Base-by-base conservation (phyloP, 495 filamentous ascomycete species). In the Penicillium nucicola region DNA sequence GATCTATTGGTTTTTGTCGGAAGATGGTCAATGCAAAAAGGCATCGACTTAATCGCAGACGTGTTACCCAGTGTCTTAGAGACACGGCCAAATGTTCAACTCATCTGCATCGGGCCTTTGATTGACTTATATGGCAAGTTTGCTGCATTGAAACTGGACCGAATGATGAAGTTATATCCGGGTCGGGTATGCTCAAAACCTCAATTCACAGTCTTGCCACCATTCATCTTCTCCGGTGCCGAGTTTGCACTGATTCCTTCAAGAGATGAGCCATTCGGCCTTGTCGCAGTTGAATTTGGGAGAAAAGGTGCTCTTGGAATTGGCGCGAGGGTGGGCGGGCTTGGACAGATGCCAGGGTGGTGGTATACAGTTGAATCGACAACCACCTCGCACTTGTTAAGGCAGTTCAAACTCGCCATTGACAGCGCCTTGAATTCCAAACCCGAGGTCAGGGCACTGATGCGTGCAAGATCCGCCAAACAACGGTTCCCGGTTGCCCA, bases 241-340 rank as follows among this genome's bases (percentile, higher is more conserved):
- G 87, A 91, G 42, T 90, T 91, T 52, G 86, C 87, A 13, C 71
- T 91, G 28, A 90, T 91, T 47, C 87, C 87, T 5, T 88, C 84
- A 14, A 81, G 87, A 49, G 87, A 91, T 53, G 87, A 91, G 62
- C 87, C 87, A 0, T 91, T 91, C 54, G 87, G 87, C 23, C 67
- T 91, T n/a, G 87, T 90, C 3, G 87, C 87, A 25, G 87, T 90
- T 37, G 87, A 90, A 59, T 90, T 90, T 55, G 87, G 87, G 20
- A 76, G 87, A 19, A 89, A 90, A 62, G 87, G 87, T 35, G 87
- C 87, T 12, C 74, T 90, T 13, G 86, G 87, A 43, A 84, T 90
- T 45, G 87, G 87, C 17, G 83, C 85, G 30, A 66, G 77, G 42
- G 77, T 80, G n/a, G 77, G 77, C 46, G 87, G 87, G 20, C 74